Evolutionary conservation across 2,329 filamentous ascomycete species (phyloP), one percentile per base, ranked within the genome.

Genomic region (Fusarium piperis): DNA sequence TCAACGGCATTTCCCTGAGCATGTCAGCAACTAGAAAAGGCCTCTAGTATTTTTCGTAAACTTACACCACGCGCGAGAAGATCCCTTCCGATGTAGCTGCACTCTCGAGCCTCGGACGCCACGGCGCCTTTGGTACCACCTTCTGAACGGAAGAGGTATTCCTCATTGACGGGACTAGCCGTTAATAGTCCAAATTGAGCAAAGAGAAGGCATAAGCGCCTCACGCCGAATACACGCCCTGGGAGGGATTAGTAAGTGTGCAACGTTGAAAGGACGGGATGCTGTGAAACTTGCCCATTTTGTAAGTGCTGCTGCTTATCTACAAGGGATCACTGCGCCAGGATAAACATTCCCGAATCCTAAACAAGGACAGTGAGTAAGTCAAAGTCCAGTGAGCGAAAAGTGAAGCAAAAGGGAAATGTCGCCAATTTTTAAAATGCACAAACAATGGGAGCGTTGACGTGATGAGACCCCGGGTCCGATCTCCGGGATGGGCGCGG

Each of bases 1-100:
- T 95, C 93, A 1, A 91, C 92, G 13, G 93, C 93, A 81, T 93
- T 94, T 8, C 93, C 93, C 85, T 89, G 3, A 7, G 32, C 20
- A 7, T 16, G 18, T 63, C 5, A 48, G 33, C 7, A 16, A 12
- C 3, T 20, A 7, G 4, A 51, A 13, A 9, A 12, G 1, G 23
- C 13, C 20, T 5, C 13, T 35, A 28, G 11, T 3, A 1, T 6
- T 32, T 10, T 15, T n/a, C n/a, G 36, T 26, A 30, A 28, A 80
- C 84, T 48, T 78, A 87, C 87, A 4, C 88, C 87, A 18, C 80
- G 79, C 20, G 81, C 79, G 30, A 94, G 80, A 18, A 93, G 83
- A 46, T 92, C 86, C 28, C 88, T 87, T 2, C 93, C 93, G 74
- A 94, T 91, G 33, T 85, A 79, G 68, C 91, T 94, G 78, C 93